Conservation (phyloP, 441 rosid species). For the Jatropha multifida region DNA sequence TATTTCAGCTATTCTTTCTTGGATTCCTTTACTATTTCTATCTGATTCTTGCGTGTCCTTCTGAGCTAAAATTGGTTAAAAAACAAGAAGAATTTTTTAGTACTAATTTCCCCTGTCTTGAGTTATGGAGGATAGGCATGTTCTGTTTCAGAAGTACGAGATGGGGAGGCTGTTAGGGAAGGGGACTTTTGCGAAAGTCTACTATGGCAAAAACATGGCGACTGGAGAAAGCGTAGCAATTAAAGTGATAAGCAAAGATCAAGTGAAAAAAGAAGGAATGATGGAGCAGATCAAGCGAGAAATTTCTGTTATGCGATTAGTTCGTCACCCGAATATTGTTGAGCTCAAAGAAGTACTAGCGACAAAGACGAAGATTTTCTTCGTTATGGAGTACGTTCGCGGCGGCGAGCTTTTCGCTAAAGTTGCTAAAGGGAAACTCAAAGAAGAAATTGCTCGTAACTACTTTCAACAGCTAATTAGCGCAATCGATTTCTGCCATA, state of each 20-base stretch:
- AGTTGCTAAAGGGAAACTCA: slow-evolving; percentile 56
- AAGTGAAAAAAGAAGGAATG: slow-evolving; percentile 57
- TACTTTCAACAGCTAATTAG: slow-evolving; percentile 75
- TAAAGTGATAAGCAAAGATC: slow-evolving; percentile 65
- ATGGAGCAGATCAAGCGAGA: slow-evolving; percentile 89
- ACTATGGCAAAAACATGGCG: slow-evolving; percentile 47
- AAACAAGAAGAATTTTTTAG: neutral
- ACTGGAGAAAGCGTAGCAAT: slow-evolving; percentile 66
- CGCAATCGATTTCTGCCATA: slow-evolving; percentile 83
- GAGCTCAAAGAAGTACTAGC: slow-evolving; percentile 79
- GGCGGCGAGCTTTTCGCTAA: slow-evolving; percentile 88
- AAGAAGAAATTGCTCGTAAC: slow-evolving; percentile 64
- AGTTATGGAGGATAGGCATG: slow-evolving; percentile 41
- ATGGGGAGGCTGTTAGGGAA: slow-evolving; percentile 70
- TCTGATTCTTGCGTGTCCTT: neutral
- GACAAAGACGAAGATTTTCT: slow-evolving; percentile 64
- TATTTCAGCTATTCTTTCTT: slow-evolving; percentile 39
- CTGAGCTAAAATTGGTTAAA: neutral
- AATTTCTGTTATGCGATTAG: slow-evolving; percentile 64
- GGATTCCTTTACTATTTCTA: slow-evolving; percentile 28
- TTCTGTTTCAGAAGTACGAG: slow-evolving; percentile 71
- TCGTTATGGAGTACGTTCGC: slow-evolving; percentile 71
- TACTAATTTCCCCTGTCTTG: neutral
- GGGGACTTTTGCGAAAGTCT: slow-evolving; percentile 82
- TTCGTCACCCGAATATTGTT: slow-evolving; percentile 75